These are phyloP conservation scores for Globisporangium viniferum DNA, from an alignment of 352 stramenopile genomes.

Conservation along the genomic window DNA sequence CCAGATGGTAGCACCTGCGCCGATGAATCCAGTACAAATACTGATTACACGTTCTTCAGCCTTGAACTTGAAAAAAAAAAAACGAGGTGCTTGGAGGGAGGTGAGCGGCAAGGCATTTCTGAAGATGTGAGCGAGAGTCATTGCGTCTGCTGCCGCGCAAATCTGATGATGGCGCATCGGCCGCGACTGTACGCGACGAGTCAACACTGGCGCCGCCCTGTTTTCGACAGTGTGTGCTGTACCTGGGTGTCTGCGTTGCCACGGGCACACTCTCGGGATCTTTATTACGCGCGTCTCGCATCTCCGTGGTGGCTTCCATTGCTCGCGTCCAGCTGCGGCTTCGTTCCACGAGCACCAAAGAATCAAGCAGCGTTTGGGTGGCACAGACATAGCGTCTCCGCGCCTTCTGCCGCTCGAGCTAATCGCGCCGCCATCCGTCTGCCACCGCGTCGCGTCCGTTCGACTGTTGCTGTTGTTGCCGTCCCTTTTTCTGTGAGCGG, in stretches of 20 bases:
- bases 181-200: not conserved
- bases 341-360: not conserved
- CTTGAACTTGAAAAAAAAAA: not conserved
- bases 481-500: not conserved
- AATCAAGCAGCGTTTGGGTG: not conserved
- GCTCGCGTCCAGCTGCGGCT: not conserved
- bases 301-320: not conserved
- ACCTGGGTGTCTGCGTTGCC: not conserved
- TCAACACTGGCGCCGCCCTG: not conserved
- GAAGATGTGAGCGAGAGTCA: not conserved
- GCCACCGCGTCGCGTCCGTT: not conserved
- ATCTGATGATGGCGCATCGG: not conserved
- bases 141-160: not conserved
- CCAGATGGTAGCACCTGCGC: not conserved
- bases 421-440: not conserved
- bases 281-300: not conserved
- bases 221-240: not conserved
- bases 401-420: not conserved
- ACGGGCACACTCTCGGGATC: not conserved
- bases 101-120: not conserved
- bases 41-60: conserved; percentile 5
- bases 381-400: not conserved
- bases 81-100: not conserved
- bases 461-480: not conserved
- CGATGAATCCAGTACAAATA: conserved; percentile 11